A percentile compares a stretch with the other conserved stretches of the same genome.
Evolutionary conservation across 768 basidiomycete species (phyloP).

Genomic region (Pleurotus eryngii): DNA sequence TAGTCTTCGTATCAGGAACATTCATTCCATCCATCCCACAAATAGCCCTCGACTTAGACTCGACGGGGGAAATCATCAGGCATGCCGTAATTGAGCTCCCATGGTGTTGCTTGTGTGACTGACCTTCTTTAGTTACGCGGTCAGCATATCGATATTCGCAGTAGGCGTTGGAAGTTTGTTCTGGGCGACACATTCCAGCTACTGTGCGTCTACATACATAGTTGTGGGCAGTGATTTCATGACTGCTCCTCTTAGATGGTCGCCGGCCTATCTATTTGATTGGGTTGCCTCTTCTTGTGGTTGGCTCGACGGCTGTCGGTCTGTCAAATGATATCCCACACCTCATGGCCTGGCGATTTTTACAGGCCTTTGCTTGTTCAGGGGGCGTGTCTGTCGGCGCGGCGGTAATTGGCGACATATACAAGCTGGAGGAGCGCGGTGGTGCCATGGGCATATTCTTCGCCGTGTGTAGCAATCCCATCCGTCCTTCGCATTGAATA

Average conservation of each 20-base stretch:
- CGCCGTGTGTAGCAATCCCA: conserved; percentile 30
- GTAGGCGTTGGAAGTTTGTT: conserved; percentile 43
- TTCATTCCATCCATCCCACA: conserved; percentile 77
- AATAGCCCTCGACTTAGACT: conserved; percentile 60
- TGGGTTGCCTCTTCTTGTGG: conserved; percentile 53
- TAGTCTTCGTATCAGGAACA: conserved; percentile 66
- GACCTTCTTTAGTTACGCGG: conserved; percentile 16
- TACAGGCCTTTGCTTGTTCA: conserved; percentile 65
- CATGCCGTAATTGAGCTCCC: conserved; percentile 15
- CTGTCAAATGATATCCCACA: conserved; percentile 35
- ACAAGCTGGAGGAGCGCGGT: conserved; percentile 58
- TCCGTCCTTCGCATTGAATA: too few species aligned
- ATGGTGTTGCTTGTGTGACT: background rate
- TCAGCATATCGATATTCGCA: conserved; percentile 48
- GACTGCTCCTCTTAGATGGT: conserved; percentile 45
- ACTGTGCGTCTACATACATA: too few species aligned
- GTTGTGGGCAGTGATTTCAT: background rate
- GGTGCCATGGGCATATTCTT: conserved; percentile 59
- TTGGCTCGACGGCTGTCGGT: conserved; percentile 62
- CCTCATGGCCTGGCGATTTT: conserved; percentile 58
- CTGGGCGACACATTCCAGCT: conserved; percentile 50
- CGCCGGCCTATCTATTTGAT: conserved; percentile 56
- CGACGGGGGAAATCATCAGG: conserved; percentile 59
- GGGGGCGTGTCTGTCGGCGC: conserved; percentile 53
- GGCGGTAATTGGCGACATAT: conserved; percentile 66